Base-by-base conservation (phyloP, 768 basidiomycete species). In the Russula compacta region DNA sequence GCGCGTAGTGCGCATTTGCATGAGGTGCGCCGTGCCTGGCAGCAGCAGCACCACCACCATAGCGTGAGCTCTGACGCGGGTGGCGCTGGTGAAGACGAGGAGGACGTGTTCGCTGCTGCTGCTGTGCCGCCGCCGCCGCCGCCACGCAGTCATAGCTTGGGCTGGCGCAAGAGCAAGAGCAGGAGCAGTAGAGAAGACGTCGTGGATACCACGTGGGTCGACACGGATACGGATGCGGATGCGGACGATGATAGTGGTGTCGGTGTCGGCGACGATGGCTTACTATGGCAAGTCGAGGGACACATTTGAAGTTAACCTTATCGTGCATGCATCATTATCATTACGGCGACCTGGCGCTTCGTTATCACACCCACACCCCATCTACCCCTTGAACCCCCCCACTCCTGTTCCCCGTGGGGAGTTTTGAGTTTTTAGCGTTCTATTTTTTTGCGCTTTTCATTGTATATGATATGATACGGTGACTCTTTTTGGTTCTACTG, bases 1-100 rank as follows among this genome's bases (percentile, higher is more conserved):
- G 86, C 85, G 21, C 75, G 83, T 40, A 84, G 76, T 0, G 83
- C 87, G 3, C 87, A 89, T 74, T 65, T 88, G 49, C 87, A 89
- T 64, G 83, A 86, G 67, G 81, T 87, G 59, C 78, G 75, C 56
- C 47, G 59, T 21, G 46, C 32, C n/a, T 65, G 47, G 2, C 42
- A 53, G 0, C 55, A 46, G 8, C 40, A 56, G 0, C 35, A 49
- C 8, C 19, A n/a, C 1, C 15, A 12, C 21, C 21, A 24, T 24
- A n/a, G 14, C 8, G 21, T n/a, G 8, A 10, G 21, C n/a, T 36
- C 9, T 29, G 11, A 19, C 3, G 53, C 11, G n/a, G 47, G 33
- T 52, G 43, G 24, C 11, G 51, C 3, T 14, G 36, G 7, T 4
- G 40, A 53, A 11, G 42, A 4, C 12, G 48, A 51, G 0, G 46